Conservation (phyloP, 2,329 filamentous ascomycete species). For the Epichloe brachyelytri region DNA sequence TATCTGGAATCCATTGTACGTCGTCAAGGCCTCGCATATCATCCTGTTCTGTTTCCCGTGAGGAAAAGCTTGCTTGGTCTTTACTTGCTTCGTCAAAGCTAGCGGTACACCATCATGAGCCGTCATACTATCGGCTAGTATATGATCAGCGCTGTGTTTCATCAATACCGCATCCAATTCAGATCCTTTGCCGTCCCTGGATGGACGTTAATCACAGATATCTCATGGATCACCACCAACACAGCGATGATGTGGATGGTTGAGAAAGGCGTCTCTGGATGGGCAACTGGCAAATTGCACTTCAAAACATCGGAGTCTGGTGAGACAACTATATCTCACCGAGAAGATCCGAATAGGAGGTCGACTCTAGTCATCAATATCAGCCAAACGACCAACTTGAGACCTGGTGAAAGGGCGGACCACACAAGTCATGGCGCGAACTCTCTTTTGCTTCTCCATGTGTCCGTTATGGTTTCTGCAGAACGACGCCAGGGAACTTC, state of each 20-base stretch:
- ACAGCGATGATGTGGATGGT: neutral
- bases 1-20: neutral
- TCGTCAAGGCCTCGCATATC: too few species aligned
- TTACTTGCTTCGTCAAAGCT: neutral
- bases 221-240: neutral
- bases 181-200: neutral
- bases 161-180: neutral
- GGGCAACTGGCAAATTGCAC: slow-evolving; percentile 12
- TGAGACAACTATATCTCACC: slow-evolving; percentile 18
- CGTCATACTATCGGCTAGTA: neutral
- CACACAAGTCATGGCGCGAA: neutral
- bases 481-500: neutral
- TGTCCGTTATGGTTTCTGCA: neutral
- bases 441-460: neutral
- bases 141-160: neutral
- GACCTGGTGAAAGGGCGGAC: neutral
- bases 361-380: neutral
- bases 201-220: neutral
- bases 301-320: slow-evolving; percentile 12
- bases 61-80: too few species aligned
- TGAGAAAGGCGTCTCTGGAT: slow-evolving; percentile 6
- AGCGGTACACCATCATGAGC: neutral
- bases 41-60: neutral
- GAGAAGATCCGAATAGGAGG: slow-evolving; percentile 10
- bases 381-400: neutral